A percentile compares a stretch with the other conserved stretches of the same genome.
Conservation (phyloP, 2,329 filamentous ascomycete genomes). For the Orbilia javanica region DNA sequence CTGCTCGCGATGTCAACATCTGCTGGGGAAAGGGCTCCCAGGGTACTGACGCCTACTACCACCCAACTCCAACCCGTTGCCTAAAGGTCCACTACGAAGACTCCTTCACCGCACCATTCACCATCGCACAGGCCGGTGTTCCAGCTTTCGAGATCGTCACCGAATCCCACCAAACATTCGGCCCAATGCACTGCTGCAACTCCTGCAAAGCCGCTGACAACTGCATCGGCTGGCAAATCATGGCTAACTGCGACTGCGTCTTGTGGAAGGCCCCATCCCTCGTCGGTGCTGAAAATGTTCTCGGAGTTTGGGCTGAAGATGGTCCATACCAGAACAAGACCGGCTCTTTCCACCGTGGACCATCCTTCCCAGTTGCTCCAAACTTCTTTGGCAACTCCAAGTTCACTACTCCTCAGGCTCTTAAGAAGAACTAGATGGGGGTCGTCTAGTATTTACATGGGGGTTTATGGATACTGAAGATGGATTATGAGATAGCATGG, state of each 20-base stretch:
- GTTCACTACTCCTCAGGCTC: background rate
- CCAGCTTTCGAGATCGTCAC: constrained; percentile 14
- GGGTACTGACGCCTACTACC: constrained; percentile 17
- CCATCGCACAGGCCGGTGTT: background rate
- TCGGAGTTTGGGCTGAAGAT: constrained; percentile 32
- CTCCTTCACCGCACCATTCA: constrained; percentile 42
- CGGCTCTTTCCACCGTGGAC: constrained; percentile 46
- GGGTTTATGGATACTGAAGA: background rate
- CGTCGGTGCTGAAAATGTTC: background rate
- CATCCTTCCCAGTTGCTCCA: constrained; percentile 37
- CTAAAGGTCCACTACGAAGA: constrained; percentile 27
- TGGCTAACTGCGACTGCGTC: constrained; percentile 37
- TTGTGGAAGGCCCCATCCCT: constrained; percentile 18
- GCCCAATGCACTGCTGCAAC: constrained; percentile 44
- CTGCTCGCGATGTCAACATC: constrained; percentile 31
- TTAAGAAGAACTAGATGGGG: constrained; percentile 3
- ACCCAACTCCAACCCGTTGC: constrained; percentile 24
- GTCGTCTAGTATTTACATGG: background rate
- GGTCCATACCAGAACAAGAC: constrained; percentile 42
- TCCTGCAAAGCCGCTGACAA: constrained; percentile 32
- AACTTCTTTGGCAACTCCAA: constrained; percentile 39
- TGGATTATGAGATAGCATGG: constrained; percentile 5
- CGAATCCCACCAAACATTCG: constrained; percentile 40
- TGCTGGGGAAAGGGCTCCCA: constrained; percentile 46
- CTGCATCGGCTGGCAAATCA: constrained; percentile 52